These are phyloP conservation scores for Dicorynia guianensis DNA, from an alignment of 306 rosid species.

Conservation along the genomic window DNA sequence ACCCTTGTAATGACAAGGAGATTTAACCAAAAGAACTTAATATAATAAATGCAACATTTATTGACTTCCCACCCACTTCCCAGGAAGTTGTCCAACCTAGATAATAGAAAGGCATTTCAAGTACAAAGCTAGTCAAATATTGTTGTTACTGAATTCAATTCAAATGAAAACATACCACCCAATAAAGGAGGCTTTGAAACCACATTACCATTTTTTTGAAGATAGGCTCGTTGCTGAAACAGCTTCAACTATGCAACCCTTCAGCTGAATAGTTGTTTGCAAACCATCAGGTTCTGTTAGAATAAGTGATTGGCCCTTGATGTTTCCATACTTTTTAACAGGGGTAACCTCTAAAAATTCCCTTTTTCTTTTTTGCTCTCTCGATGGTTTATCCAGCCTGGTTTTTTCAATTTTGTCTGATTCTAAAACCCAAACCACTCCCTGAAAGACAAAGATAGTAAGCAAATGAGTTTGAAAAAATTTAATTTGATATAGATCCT, in stretches of 20 bases:
- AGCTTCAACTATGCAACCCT: slow-evolving; percentile 70
- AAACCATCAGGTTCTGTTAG: slow-evolving; percentile 69
- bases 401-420: slow-evolving; percentile 63
- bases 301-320: slow-evolving; percentile 57
- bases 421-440: slow-evolving; percentile 85
- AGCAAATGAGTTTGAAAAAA: slow-evolving; percentile 28
- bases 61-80: no score
- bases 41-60: no score
- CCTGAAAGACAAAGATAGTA: slow-evolving; percentile 56
- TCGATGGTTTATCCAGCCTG: slow-evolving; percentile 51
- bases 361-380: slow-evolving; percentile 65
- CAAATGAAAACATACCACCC: slow-evolving; percentile 34
- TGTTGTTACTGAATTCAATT: slow-evolving; percentile 15
- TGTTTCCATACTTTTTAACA: slow-evolving; percentile 66
- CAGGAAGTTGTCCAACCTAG: no score
- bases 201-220: slow-evolving; percentile 83
- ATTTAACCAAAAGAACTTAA: no score
- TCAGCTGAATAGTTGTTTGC: slow-evolving; percentile 55
- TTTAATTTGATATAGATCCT: not conserved
- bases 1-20: no score
- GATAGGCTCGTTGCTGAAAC: slow-evolving; percentile 76
- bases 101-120: not conserved
- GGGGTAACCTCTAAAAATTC: slow-evolving; percentile 76
- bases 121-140: slow-evolving; percentile 13
- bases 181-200: slow-evolving; percentile 25